Conservation (phyloP, 2,329 filamentous ascomycete species). For the Colletotrichum trifolii region DNA sequence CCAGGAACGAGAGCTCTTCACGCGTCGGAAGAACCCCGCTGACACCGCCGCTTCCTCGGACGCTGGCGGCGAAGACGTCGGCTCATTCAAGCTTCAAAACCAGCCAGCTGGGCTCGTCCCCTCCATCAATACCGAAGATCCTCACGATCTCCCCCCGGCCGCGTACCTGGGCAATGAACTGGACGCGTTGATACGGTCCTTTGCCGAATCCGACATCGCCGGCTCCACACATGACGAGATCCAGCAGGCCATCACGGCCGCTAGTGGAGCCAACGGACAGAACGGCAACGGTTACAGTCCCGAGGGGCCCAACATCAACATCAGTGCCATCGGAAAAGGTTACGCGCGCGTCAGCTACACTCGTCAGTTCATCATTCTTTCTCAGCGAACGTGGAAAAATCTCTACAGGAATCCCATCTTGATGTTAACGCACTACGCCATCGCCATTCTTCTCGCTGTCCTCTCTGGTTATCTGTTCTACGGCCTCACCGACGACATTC, state of each 20-base stretch:
- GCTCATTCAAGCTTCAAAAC: constrained; percentile 63
- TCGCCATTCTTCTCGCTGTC: constrained; percentile 92
- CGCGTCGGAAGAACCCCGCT: constrained; percentile 76
- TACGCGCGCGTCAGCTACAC: constrained; percentile 84
- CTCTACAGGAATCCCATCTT: constrained; percentile 97
- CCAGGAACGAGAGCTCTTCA: constrained; percentile 92
- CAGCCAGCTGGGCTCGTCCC: constrained; percentile 57
- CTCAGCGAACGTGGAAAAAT: constrained; percentile 93
- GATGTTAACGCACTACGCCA: constrained; percentile 98
- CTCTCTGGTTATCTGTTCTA: constrained; percentile 97
- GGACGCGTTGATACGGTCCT: constrained; percentile 82
- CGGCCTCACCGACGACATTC: constrained; percentile 93
- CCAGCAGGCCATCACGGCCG: constrained; percentile 71
- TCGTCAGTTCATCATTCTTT: constrained; percentile 89
- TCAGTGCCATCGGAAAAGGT: constrained; percentile 76
- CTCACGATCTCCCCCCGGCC: constrained; percentile 69
- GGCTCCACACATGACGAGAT: constrained; percentile 82
- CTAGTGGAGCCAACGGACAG: constrained; percentile 74
- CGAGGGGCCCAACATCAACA: constrained; percentile 60
- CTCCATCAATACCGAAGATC: constrained; percentile 75
- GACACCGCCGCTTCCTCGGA: constrained; percentile 73
- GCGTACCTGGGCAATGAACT: constrained; percentile 79
- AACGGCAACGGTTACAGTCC: constrained; percentile 65
- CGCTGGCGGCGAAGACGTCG: constrained; percentile 60
- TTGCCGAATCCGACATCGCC: constrained; percentile 82